A percentile compares a stretch with the other conserved stretches of the same genome.
Evolutionary conservation across 2,329 filamentous ascomycete species (phyloP).

Genomic region (Myriangium duriaei): DNA sequence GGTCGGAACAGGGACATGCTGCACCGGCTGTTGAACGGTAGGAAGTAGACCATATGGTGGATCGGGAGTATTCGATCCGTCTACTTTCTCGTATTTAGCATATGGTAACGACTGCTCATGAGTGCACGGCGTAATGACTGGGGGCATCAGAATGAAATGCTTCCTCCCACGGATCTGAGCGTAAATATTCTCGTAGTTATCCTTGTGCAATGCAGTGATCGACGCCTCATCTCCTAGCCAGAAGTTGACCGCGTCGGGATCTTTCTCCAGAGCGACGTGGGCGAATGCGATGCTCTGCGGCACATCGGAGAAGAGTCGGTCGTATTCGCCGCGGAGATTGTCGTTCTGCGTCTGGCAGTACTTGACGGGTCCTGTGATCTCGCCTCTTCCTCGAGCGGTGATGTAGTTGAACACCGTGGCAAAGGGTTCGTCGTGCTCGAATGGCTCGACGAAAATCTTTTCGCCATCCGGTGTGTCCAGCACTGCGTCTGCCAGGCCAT

Average conservation of each 20-base stretch:
- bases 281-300: conserved; percentile 56
- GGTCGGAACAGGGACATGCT: conserved; percentile 52
- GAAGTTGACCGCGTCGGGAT: conserved; percentile 66
- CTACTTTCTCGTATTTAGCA: conserved; percentile 44
- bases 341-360: conserved; percentile 73
- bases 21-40: conserved; percentile 23
- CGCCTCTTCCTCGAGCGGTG: conserved; percentile 43
- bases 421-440: conserved; percentile 54
- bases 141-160: conserved; percentile 63
- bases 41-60: conserved; percentile 17
- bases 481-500: conserved; percentile 49
- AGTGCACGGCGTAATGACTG: conserved; percentile 55
- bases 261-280: conserved; percentile 51
- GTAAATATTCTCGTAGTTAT: conserved; percentile 79
- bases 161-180: conserved; percentile 63
- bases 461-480: conserved; percentile 47
- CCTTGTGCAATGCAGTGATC: conserved; percentile 62
- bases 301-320: conserved; percentile 48
- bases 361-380: conserved; percentile 31
- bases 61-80: conserved; percentile 5
- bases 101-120: conserved; percentile 47
- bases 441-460: conserved; percentile 54
- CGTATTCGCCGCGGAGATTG: conserved; percentile 64
- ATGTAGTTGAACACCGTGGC: conserved; percentile 49
- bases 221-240: conserved; percentile 67